Conservation (phyloP, 192 early-diverging fungal genomes). For the Rhizophagus clarus region DNA sequence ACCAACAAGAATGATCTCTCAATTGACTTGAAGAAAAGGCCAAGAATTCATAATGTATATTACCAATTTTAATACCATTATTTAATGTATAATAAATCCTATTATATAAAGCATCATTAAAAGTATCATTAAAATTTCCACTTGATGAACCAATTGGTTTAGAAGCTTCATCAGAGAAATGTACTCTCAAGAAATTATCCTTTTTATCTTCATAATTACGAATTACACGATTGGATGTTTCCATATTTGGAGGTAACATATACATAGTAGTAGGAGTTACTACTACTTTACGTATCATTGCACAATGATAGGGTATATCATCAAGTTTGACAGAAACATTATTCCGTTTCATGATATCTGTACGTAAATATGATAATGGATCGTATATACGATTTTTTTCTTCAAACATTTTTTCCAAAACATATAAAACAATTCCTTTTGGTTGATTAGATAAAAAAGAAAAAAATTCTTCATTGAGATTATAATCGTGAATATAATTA, state of each 20-base stretch:
- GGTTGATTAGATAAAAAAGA: conserved; percentile 31
- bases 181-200: conserved; percentile 69
- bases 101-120: conserved; percentile 50
- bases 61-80: conserved; percentile 58
- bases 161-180: conserved; percentile 67
- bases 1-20: conserved; percentile 72
- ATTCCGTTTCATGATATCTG: conserved; percentile 27
- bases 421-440: conserved; percentile 32
- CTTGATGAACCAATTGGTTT: conserved; percentile 39
- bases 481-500: conserved; percentile 46
- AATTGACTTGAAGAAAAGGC: conserved; percentile 68
- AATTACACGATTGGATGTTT: conserved; percentile 72
- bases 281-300: conserved; percentile 54
- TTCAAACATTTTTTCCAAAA: conserved; percentile 39
- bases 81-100: conserved; percentile 51
- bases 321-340: conserved; percentile 22
- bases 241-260: conserved; percentile 62
- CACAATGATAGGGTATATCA: conserved; percentile 47
- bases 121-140: background rate
- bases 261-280: conserved; percentile 71
- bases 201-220: conserved; percentile 52
- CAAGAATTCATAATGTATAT: conserved; percentile 58
- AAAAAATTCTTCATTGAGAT: conserved; percentile 44
- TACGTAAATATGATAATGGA: conserved; percentile 34
- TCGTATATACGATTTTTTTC: conserved; percentile 45